These are phyloP conservation scores for Boletus subparvulus DNA, from an alignment of 768 basidiomycete genomes.

Conservation along the genomic window DNA sequence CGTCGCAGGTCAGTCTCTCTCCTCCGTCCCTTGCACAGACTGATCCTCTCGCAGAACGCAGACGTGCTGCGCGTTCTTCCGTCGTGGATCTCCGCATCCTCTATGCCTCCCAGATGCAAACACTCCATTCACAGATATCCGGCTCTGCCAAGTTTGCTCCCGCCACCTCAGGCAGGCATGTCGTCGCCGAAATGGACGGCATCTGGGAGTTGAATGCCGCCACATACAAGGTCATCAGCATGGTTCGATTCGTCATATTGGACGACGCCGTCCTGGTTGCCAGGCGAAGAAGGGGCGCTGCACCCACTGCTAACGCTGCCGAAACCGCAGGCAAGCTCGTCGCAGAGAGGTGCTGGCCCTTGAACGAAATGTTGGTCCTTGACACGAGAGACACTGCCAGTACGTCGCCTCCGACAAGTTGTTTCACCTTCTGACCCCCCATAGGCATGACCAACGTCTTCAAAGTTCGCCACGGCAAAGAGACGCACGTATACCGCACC, in stretches of 20 bases:
- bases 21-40: conserved; percentile 25
- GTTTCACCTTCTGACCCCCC: conserved; percentile 4
- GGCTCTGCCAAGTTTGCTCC: conserved; percentile 96
- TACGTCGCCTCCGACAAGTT: conserved; percentile 37
- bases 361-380: conserved; percentile 91
- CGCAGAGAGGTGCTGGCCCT: conserved; percentile 89
- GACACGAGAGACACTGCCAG: conserved; percentile 96
- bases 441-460: conserved; percentile 91
- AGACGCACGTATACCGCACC: conserved; percentile 91
- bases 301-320: conserved; percentile 56
- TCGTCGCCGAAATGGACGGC: conserved; percentile 81
- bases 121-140: conserved; percentile 85
- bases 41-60: conserved; percentile 40
- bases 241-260: conserved; percentile 85
- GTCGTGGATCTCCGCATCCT: conserved; percentile 93
- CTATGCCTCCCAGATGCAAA: conserved; percentile 93
- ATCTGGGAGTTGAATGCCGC: conserved; percentile 87
- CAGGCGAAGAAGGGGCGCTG: conserved; percentile 60
- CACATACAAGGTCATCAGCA: conserved; percentile 88
- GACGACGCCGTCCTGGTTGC: conserved; percentile 92
- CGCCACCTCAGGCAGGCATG: conserved; percentile 85
- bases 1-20: conserved; percentile 43
- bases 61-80: conserved; percentile 78
- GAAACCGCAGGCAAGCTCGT: conserved; percentile 73
- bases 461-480: conserved; percentile 91